Base-by-base conservation (phyloP, 2,329 filamentous ascomycete genomes). In the Fusarium sp. region DNA sequence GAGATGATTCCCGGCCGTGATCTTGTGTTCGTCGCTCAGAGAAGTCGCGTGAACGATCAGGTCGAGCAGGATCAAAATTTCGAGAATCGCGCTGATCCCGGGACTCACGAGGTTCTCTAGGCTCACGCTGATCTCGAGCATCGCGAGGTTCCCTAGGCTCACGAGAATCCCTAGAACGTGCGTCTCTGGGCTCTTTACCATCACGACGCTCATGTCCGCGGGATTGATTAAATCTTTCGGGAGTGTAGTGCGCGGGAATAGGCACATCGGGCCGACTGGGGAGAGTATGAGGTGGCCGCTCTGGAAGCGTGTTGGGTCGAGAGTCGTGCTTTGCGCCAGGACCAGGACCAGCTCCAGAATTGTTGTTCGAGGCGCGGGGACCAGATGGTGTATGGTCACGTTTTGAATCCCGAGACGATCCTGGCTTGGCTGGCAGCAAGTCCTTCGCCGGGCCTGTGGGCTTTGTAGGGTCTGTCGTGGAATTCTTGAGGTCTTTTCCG, bases 241-340 rank as follows among this genome's bases (percentile, higher is more conserved):
- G 82, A 15, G 81, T 81, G 60, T 84, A 85, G 68, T 86, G 85
- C 6, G 84, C 83, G 2, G 85, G 85, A 50, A 88, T 85, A 13
- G 88, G 88, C 16, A 89, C 85, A 70, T 91, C 89, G 22, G 90
- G 90, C 61, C 89, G 85, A 60, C 82, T 89, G 4, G 90, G 90
- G 12, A 92, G 81, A 22, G 79, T 82, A 68, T 80, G 81, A 41
- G 77, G 78, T 13, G 79, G 81, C 7, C 79, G 78, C 55, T 82
- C 82, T 20, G 82, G 82, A n/a, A 83, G 75, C 24, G 75, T 82
- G 30, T 82, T 81, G 31, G 82, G 77, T 39, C 80, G 75, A 26
- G 75, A 51, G 30, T 83, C 82, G 20, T 54, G 60, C 62, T 78
- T 74, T 5, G 71, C 63, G 30, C 67, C 64, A 61, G 63, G 50